These are phyloP conservation scores for Brachypodium distachyon DNA, from an alignment of 202 grass and related monocot genomes.

Conservation along the genomic window DNA sequence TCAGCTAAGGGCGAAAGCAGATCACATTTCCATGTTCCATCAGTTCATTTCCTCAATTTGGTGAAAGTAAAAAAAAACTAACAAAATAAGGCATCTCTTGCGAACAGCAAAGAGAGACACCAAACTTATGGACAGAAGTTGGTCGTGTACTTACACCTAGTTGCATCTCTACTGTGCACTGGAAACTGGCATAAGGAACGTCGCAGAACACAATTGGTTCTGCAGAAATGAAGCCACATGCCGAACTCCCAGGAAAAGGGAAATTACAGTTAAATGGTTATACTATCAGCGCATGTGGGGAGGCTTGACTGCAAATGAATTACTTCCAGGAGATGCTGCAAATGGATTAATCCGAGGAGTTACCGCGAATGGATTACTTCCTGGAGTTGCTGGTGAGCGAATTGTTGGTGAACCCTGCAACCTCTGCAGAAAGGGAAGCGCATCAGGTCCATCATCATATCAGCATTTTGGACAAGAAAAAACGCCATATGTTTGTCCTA, in stretches of 20 bases:
- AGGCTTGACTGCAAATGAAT: constrained; percentile 25
- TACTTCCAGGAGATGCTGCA: constrained; percentile 14
- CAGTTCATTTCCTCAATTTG: not conserved
- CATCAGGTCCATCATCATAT: not conserved
- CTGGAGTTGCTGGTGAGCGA: constrained; percentile 18
- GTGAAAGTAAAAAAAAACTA: not conserved
- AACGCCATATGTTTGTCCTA: not conserved
- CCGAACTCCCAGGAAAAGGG: not conserved
- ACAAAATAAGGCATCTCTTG: not conserved
- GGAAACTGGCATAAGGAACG: not conserved
- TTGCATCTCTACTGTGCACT: not conserved
- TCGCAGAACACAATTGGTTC: constrained; percentile 1
- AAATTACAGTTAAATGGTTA: not conserved
- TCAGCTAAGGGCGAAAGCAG: not conserved
- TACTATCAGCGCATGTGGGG: not conserved
- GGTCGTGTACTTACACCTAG: not conserved
- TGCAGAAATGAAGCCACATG: not conserved
- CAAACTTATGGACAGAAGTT: not conserved
- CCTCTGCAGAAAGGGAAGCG: not conserved
- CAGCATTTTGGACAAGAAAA: not conserved
- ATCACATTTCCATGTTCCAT: not conserved
- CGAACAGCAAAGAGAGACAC: not conserved
- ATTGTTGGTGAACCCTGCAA: constrained; percentile 17
- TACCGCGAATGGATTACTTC: constrained; percentile 30
- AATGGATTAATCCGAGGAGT: constrained; percentile 10